These are phyloP conservation scores for Geosiphon pyriformis DNA, from an alignment of 192 early-diverging fungal species.

Conservation along the genomic window DNA sequence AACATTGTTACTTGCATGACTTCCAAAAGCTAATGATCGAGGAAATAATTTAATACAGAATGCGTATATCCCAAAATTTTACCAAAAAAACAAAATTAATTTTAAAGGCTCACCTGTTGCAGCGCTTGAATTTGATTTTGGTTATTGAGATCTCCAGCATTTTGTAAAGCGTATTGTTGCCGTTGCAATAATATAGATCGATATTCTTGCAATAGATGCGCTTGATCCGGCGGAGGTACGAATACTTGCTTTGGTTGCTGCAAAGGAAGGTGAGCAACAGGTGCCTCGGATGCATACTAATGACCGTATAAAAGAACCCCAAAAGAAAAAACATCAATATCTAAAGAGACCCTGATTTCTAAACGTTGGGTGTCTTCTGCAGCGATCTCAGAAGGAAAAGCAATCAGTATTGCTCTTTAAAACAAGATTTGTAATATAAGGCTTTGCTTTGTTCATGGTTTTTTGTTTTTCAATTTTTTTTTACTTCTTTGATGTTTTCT, in stretches of 20 bases:
- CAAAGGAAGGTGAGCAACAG: neutral
- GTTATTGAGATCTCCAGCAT: slow-evolving; percentile 19
- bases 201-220: slow-evolving; percentile 17
- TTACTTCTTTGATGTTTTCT: neutral
- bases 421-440: too few relatives aligned
- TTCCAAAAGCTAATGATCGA: slow-evolving; percentile 34
- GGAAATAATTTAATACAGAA: neutral
- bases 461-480: neutral
- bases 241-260: slow-evolving; percentile 17
- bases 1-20: slow-evolving; percentile 40
- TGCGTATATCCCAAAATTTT: slow-evolving; percentile 1
- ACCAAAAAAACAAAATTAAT: slow-evolving; percentile 21
- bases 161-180: slow-evolving; percentile 19
- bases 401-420: too few relatives aligned
- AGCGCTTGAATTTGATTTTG: slow-evolving; percentile 20
- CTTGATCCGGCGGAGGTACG: slow-evolving; percentile 19
- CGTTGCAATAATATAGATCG: slow-evolving; percentile 5
- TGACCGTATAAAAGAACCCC: slow-evolving; percentile 13
- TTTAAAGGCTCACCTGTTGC: slow-evolving; percentile 12
- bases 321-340: slow-evolving; percentile 20
- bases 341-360: neutral
- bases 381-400: too few relatives aligned
- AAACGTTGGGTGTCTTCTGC: too few relatives aligned
- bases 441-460: too few relatives aligned
- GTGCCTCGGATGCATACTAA: slow-evolving; percentile 1